Evolutionary conservation across 2,329 filamentous ascomycete genomes (phyloP), one percentile per base, ranked within the genome.

Genomic region (Amauroascus niger): DNA sequence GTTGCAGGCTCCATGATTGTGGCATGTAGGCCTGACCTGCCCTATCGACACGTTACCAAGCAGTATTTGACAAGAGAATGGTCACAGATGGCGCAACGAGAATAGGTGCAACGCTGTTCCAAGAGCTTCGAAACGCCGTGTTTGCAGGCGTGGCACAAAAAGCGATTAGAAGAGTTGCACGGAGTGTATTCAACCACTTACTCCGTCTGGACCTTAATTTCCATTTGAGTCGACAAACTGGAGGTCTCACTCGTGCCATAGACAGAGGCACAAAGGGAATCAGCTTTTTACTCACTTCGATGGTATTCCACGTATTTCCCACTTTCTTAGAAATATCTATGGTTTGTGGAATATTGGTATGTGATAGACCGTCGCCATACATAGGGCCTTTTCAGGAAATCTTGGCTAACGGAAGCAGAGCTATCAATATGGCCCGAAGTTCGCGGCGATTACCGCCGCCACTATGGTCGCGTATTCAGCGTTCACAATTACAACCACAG

Each of bases 191-290:
- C 63, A 82, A 88, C 58, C 94, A 98, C 69, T 67, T 98, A 47
- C 75, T 98, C 28, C 84, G 83, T 52, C 79, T 98, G 20, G 93
- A 98, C 66, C 78, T 97, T 46, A 89, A 86, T 69, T 98, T 98
- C 70, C 93, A 98, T 67, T 79, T 98, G 8, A 84, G 86, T 18
- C 88, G 94, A 63, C 93, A 98, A 73, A 98, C 93, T 0, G 93
- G 93, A 58, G 93, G 93, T 1, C 72, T 98, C 59, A 97, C 91
- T 1, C 79, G 93, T 60, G 93, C 94, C 22, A 93, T 98, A 58
- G 94, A 98, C 66, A 83, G 94, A 58, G 93, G 93, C 65, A 98
- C 93, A 18, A 98, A 98, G 72, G 94, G 93, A 58, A 98, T 98
- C 68, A 96, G 88, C 75, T 98, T 97, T 69, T 70, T 98, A 60